Evolutionary conservation across 1,284 basidiomycete genomes (phyloP), one percentile per base, ranked within the genome.

Genomic region (Spongispora temasekensis): DNA sequence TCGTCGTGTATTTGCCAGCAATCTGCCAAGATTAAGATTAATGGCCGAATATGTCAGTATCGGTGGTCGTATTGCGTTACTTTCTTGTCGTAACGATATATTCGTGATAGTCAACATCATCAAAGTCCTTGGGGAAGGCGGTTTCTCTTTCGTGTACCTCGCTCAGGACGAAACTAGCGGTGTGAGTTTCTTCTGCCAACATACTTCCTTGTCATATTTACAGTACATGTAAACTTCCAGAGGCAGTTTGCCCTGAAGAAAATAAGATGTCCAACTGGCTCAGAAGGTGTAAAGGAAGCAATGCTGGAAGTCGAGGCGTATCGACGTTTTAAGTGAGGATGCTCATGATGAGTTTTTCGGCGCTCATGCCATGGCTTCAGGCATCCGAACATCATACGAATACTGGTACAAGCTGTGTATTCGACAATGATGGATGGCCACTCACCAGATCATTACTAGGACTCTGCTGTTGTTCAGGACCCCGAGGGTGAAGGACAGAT

Each of bases 401-500:
- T 94, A 75, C 75, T 94, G 71, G 90, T 90, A 46, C 9, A 68
- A 56, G 17, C 56, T 51, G n/a, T 27, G 21, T 30, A 25, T 21
- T 27, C 17, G 30, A 28, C n/a, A 31, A 19, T 35, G 52, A 32
- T 25, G 31, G n/a, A n/a, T n/a, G 35, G 37, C 15, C 35, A 21
- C 5, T 6, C 31, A 60, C 53, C 44, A 31, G 51, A 62, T 46
- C 51, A 58, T 59, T 52, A 34, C 12, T 60, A 93, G 88, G 95
- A 97, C 72, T 95, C 93, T n/a, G 93, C 94, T 2, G 93, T 97
- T 12, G 88, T 96, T 0, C 95, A 97, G 77, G 95, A 97, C 70
- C 88, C 90, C 25, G 89, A 93, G 63, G 91, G 90, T n/a, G 94
- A 95, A 57, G 95, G 95, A 25, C 93, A 97, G 75, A 91, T 98